phyloP scores from a whole-genome alignment of 2,329 filamentous ascomycete species.

The Ilyonectria robusta region DNA sequence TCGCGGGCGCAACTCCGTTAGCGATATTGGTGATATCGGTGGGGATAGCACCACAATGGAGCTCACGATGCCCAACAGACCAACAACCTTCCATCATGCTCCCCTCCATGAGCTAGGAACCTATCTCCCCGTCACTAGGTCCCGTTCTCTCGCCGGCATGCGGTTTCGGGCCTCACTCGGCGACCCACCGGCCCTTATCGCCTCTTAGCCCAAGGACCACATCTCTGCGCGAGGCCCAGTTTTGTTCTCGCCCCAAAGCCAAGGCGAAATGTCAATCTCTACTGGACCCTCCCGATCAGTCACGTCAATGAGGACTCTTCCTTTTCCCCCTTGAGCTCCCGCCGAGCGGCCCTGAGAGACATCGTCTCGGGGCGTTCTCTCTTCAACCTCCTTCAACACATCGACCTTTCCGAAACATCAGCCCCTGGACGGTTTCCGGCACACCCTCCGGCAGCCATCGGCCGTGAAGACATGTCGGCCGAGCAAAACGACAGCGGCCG shows the following conservation, averaged over 20 bases:
- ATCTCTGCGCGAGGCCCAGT: slow-evolving; percentile 43
- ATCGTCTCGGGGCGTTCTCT: slow-evolving; percentile 33
- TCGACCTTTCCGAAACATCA: slow-evolving; percentile 2
- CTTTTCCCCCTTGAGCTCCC: slow-evolving; percentile 32
- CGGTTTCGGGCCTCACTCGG: slow-evolving; percentile 50
- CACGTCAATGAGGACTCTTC: slow-evolving; percentile 39
- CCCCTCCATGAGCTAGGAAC: slow-evolving; percentile 4
- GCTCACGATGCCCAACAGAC: slow-evolving; percentile 11
- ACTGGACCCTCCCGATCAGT: slow-evolving; percentile 33
- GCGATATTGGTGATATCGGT: slow-evolving; percentile 13
- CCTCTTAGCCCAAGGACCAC: slow-evolving; percentile 32
- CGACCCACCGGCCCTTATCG: slow-evolving; percentile 50
- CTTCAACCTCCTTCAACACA: slow-evolving; percentile 25
- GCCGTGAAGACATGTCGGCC: slow-evolving; percentile 38
- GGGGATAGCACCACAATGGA: slow-evolving; percentile 16
- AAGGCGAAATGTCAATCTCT: slow-evolving; percentile 37
- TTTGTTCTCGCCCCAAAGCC: slow-evolving; percentile 45
- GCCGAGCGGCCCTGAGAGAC: slow-evolving; percentile 35
- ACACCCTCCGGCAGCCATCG: slow-evolving; percentile 9
- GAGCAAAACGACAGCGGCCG: slow-evolving; percentile 48
- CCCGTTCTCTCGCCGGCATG: slow-evolving; percentile 30
- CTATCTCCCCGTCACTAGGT: slow-evolving; percentile 1
- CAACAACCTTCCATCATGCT: slow-evolving; percentile 8
- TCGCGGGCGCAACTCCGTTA: slow-evolving; percentile 22
- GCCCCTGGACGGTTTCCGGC: background rate